phyloP scores from a whole-genome alignment of 805 yeast genomes.

The Spathaspora sp. region DNA sequence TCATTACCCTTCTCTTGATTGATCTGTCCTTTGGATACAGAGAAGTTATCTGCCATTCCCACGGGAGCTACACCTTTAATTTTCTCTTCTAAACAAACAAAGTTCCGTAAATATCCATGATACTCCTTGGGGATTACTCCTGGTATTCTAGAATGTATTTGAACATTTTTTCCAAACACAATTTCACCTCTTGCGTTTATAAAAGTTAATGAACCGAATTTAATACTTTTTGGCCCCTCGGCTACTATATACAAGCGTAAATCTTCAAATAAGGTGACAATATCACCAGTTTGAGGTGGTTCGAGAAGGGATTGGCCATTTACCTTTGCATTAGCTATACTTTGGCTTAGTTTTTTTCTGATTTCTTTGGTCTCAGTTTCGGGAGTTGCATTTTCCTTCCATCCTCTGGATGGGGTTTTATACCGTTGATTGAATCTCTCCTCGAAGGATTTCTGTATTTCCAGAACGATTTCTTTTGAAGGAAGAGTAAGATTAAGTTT shows the following conservation, averaged over 20 bases:
- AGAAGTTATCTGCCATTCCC: conserved; percentile 32
- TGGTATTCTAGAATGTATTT: conserved; percentile 54
- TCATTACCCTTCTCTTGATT: background rate
- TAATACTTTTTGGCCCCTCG: conserved; percentile 45
- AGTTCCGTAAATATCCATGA: conserved; percentile 13
- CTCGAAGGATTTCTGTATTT: background rate
- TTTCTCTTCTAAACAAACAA: conserved; percentile 30
- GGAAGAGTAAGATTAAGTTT: background rate
- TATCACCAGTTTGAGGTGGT: conserved; percentile 53
- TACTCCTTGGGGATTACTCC: conserved; percentile 36
- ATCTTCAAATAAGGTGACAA: conserved; percentile 50
- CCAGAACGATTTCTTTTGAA: background rate
- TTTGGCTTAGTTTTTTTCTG: background rate
- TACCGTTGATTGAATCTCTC: conserved; percentile 12
- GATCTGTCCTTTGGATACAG: conserved; percentile 15
- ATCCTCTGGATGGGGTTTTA: conserved; percentile 12
- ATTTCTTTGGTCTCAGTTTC: background rate
- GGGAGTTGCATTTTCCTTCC: conserved; percentile 12
- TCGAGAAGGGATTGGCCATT: conserved; percentile 7
- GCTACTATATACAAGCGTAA: conserved; percentile 52
- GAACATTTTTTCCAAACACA: conserved; percentile 41
- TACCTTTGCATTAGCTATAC: background rate
- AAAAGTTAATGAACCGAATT: conserved; percentile 55
- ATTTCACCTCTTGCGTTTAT: conserved; percentile 57
- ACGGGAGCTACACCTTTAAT: conserved; percentile 31